These are phyloP conservation scores for Phanerochaete sordida DNA, from an alignment of 768 basidiomycete genomes.

Conservation along the genomic window DNA sequence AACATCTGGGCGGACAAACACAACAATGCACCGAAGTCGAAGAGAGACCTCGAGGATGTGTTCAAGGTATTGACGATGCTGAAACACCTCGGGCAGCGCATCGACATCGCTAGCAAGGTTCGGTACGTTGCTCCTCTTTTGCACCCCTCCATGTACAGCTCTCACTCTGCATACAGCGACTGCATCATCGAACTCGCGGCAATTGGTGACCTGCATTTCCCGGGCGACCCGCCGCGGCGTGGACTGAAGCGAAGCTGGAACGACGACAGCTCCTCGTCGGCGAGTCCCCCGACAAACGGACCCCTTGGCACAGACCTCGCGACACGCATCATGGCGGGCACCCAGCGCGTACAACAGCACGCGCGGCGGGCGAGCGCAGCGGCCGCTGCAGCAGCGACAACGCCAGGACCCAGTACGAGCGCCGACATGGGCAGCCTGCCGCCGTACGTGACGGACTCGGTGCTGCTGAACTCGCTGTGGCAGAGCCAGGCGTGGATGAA, in stretches of 20 bases:
- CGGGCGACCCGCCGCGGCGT: slow-evolving; percentile 39
- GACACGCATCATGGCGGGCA: slow-evolving; percentile 26
- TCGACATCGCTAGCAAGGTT: not conserved
- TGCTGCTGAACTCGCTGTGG: not conserved
- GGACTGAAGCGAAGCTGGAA: slow-evolving; percentile 34
- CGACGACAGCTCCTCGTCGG: slow-evolving; percentile 44
- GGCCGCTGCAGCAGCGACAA: too few relatives aligned
- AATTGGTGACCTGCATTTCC: slow-evolving; percentile 34
- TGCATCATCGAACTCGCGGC: not conserved
- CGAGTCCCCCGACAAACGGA: not conserved
- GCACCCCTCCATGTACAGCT: not conserved
- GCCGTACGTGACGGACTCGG: not conserved
- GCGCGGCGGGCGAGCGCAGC: not conserved
- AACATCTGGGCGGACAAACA: slow-evolving; percentile 39
- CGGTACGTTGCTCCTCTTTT: not conserved
- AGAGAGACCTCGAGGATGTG: slow-evolving; percentile 37
- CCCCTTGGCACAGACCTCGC: slow-evolving; percentile 4
- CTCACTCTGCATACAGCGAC: not conserved
- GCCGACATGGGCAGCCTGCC: not conserved
- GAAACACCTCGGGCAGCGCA: slow-evolving; percentile 24
- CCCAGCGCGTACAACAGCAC: slow-evolving; percentile 23
- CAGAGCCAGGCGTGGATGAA: not conserved
- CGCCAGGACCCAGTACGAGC: not conserved
- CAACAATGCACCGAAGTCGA: slow-evolving; percentile 21
- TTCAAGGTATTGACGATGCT: slow-evolving; percentile 37